phyloP scores from a whole-genome alignment of 495 filamentous ascomycete genomes.

The Emericellopsis terricola region DNA sequence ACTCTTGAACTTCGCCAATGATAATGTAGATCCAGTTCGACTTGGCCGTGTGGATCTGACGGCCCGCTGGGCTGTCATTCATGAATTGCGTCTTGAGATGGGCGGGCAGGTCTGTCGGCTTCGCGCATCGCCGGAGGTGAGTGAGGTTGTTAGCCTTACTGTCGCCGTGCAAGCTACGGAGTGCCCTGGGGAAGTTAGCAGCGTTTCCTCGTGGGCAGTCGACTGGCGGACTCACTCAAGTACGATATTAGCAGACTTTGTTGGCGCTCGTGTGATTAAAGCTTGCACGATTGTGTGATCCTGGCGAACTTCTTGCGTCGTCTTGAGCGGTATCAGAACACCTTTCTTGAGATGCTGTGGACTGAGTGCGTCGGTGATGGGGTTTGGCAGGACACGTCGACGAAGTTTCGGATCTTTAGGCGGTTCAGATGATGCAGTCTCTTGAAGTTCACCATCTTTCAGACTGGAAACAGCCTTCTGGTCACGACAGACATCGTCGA shows the following conservation, averaged over 20 bases:
- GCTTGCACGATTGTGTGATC: constrained; percentile 26
- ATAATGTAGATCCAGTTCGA: constrained; percentile 31
- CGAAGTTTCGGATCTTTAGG: not conserved
- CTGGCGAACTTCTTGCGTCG: constrained; percentile 32
- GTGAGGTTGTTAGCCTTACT: constrained; percentile 41
- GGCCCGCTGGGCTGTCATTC: constrained; percentile 22
- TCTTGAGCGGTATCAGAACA: constrained; percentile 36
- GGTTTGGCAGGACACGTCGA: constrained; percentile 3
- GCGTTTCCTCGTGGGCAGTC: not conserved
- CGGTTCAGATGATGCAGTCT: not conserved
- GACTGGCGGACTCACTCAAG: constrained; percentile 25
- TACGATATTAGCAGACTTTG: constrained; percentile 30
- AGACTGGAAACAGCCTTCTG: not conserved
- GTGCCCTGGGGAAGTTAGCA: constrained; percentile 14
- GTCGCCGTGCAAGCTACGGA: constrained; percentile 32
- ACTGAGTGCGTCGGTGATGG: constrained; percentile 11
- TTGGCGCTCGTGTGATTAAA: constrained; percentile 33
- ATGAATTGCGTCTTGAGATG: constrained; percentile 26
- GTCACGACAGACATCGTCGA: too few species aligned
- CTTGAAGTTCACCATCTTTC: not conserved
- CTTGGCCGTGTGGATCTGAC: constrained; percentile 25
- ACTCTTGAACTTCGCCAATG: constrained; percentile 19
- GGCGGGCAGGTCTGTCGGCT: constrained; percentile 46
- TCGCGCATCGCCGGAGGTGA: constrained; percentile 72
- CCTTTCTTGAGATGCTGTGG: constrained; percentile 13